A percentile compares a stretch with the other conserved stretches of the same genome.
Evolutionary conservation across 2,329 filamentous ascomycete species (phyloP).

Genomic region (Penicillium sp.): DNA sequence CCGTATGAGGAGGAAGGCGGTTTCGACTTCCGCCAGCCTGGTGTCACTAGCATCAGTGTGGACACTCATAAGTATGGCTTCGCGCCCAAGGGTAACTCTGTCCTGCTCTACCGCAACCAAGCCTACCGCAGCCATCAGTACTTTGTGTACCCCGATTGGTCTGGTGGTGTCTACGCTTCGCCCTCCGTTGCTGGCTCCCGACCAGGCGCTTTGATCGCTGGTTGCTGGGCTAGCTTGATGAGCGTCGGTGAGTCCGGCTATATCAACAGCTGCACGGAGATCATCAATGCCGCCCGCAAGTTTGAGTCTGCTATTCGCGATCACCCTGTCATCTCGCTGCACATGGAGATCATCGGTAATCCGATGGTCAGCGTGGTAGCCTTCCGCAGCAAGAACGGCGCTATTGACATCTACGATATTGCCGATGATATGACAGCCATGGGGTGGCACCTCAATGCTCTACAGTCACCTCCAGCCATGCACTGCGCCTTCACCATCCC

Average conservation of each 20-base stretch:
- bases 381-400: slow-evolving; percentile 68
- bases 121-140: slow-evolving; percentile 86
- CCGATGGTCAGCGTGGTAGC: slow-evolving; percentile 89
- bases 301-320: slow-evolving; percentile 73
- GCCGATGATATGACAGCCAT: slow-evolving; percentile 80
- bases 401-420: slow-evolving; percentile 91
- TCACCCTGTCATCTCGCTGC: slow-evolving; percentile 66
- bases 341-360: slow-evolving; percentile 78
- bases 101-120: slow-evolving; percentile 81
- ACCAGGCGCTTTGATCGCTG: slow-evolving; percentile 90
- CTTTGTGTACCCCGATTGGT: slow-evolving; percentile 93
- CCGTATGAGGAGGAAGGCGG: slow-evolving; percentile 66
- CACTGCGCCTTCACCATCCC: slow-evolving; percentile 93
- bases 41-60: slow-evolving; percentile 92
- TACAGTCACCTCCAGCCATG: slow-evolving; percentile 88
- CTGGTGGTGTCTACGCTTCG: slow-evolving; percentile 91
- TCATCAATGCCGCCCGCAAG: slow-evolving; percentile 82
- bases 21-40: slow-evolving; percentile 92
- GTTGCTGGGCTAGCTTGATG: slow-evolving; percentile 93
- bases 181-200: slow-evolving; percentile 89
- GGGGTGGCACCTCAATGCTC: slow-evolving; percentile 94
- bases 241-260: slow-evolving; percentile 84
- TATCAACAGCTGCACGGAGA: slow-evolving; percentile 79
- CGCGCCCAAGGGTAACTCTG: slow-evolving; percentile 95
- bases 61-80: slow-evolving; percentile 99